Percentiles rank a stretch among this genome's conserved stretches.
phyloP scores from a whole-genome alignment of 169 alveolate genomes.

The Amoebophrya sp. region DNA sequence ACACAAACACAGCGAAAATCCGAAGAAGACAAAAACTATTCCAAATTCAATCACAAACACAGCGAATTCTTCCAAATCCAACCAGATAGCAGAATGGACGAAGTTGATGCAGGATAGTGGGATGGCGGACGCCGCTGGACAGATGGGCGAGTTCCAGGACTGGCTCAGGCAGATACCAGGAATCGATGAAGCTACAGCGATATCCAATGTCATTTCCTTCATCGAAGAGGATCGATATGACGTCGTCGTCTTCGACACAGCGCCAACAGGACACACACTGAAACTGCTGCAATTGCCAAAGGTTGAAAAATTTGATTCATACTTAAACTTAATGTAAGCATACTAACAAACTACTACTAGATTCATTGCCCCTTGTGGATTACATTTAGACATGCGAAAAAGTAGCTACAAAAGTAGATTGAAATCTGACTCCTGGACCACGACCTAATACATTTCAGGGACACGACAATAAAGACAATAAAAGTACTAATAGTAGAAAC shows the following conservation, averaged over 20 bases:
- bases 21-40: no score
- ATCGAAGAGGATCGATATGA: slow-evolving; percentile 67
- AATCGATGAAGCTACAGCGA: slow-evolving; percentile 83
- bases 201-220: slow-evolving; percentile 67
- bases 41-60: no score
- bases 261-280: slow-evolving; percentile 90
- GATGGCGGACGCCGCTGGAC: background rate
- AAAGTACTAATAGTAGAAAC: no score
- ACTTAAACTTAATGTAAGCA: background rate
- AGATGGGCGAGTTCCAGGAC: slow-evolving; percentile 53
- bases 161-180: slow-evolving; percentile 80
- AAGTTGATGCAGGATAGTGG: background rate
- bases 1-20: no score
- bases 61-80: no score
- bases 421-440: no score
- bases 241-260: slow-evolving; percentile 81
- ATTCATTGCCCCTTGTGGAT: no score
- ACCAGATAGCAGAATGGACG: background rate
- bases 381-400: no score
- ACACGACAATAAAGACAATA: no score
- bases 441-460: no score
- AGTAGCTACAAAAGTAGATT: no score
- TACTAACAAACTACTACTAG: background rate
- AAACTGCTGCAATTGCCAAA: slow-evolving; percentile 77
- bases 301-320: background rate